phyloP scores from a whole-genome alignment of 2,329 filamentous ascomycete genomes.

The Talaromyces islandicus region DNA sequence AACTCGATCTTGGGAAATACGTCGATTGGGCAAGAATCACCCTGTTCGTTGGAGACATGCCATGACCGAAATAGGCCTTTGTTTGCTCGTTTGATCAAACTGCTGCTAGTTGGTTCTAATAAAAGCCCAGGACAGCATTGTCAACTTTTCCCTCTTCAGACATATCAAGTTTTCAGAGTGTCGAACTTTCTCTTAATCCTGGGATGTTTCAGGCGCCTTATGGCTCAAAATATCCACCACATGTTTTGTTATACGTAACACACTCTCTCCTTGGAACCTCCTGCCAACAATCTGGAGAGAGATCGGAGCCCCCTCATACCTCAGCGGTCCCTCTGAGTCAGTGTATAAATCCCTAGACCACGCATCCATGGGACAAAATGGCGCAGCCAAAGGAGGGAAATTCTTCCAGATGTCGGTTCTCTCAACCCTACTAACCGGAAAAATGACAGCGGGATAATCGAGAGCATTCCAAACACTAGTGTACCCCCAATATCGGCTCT shows the following conservation, averaged over 20 bases:
- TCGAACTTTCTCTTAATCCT: neutral
- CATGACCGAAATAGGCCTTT: constrained; percentile 5
- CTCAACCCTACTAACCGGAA: constrained; percentile 30
- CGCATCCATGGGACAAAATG: constrained; percentile 41
- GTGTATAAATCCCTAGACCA: constrained; percentile 43
- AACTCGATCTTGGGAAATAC: constrained; percentile 7
- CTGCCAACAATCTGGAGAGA: constrained; percentile 8
- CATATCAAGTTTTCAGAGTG: neutral
- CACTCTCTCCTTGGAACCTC: constrained; percentile 36
- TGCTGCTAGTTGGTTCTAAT: neutral
- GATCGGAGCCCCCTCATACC: constrained; percentile 24
- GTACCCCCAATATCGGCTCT: constrained; percentile 52
- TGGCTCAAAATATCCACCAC: neutral
- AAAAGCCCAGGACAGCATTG: neutral
- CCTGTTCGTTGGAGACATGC: constrained; percentile 3
- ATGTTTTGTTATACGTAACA: constrained; percentile 16
- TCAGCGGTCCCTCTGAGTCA: constrained; percentile 26
- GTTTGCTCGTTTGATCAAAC: constrained; percentile 1
- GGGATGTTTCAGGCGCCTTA: neutral
- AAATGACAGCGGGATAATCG: constrained; percentile 21
- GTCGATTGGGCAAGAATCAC: neutral
- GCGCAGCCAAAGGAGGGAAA: constrained; percentile 28
- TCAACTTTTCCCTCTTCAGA: neutral
- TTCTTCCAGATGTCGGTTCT: constrained; percentile 40
- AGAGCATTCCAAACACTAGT: constrained; percentile 29